Evolutionary conservation across 2,329 filamentous ascomycete species (phyloP).

Genomic region (Cladosporium sp.): DNA sequence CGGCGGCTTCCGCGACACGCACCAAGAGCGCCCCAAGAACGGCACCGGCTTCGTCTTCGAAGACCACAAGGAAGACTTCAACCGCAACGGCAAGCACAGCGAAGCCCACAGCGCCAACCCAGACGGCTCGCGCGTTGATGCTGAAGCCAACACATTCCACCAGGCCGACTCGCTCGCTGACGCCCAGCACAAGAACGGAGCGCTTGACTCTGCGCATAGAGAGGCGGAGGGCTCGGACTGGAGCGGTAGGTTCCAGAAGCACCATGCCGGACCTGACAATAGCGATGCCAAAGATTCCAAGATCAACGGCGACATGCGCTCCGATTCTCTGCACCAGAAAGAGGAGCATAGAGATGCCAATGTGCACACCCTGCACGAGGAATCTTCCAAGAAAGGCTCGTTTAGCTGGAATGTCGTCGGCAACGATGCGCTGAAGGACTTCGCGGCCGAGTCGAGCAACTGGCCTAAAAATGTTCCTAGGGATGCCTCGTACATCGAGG

Average conservation of each 20-base stretch:
- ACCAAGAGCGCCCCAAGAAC: not conserved
- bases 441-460: not conserved
- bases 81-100: not conserved
- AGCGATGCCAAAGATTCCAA: not conserved
- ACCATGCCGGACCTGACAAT: not conserved
- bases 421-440: not conserved
- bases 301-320: not conserved
- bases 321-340: not conserved
- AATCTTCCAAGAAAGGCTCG: not conserved
- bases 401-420: not conserved
- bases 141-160: not conserved
- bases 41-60: conserved; percentile 6
- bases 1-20: conserved; percentile 2
- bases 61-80: conserved; percentile 3
- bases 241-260: not conserved
- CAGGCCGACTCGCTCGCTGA: not conserved
- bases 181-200: not conserved
- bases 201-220: not conserved
- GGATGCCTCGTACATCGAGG: not conserved
- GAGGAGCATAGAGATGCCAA: conserved; percentile 11
- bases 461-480: not conserved
- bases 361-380: conserved; percentile 2
- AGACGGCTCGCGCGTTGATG: not conserved
- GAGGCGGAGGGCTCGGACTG: not conserved
- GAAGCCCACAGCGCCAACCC: not conserved